Conservation (phyloP, 495 filamentous ascomycete genomes). For the Monascus purpureus region DNA sequence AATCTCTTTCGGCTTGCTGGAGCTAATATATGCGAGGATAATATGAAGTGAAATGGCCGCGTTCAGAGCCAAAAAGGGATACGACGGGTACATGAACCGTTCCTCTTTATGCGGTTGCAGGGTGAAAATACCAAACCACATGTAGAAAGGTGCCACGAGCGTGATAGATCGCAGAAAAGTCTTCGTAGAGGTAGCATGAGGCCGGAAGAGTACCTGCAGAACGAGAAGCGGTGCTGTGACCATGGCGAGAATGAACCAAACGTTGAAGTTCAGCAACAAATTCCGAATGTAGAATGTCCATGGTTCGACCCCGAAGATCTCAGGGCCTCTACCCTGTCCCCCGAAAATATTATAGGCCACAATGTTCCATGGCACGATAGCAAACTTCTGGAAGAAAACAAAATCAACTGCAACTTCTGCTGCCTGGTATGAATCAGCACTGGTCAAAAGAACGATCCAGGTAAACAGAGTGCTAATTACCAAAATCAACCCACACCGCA, state of each 20-base stretch:
- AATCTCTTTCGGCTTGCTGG: slow-evolving; percentile 46
- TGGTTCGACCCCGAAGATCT: slow-evolving; percentile 92
- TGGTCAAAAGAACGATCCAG: not conserved
- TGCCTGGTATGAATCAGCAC: slow-evolving; percentile 22
- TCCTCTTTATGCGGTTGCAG: slow-evolving; percentile 95
- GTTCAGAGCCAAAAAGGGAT: slow-evolving; percentile 85
- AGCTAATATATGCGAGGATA: slow-evolving; percentile 56
- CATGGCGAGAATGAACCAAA: slow-evolving; percentile 82
- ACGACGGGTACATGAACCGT: slow-evolving; percentile 95
- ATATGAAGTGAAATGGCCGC: slow-evolving; percentile 78
- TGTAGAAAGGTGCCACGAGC: slow-evolving; percentile 73
- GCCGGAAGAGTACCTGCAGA: slow-evolving; percentile 31
- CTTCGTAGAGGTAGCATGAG: slow-evolving; percentile 24
- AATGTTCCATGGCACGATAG: slow-evolving; percentile 79
- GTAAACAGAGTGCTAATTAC: slow-evolving; percentile 52
- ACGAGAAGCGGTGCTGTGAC: slow-evolving; percentile 48
- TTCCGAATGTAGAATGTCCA: slow-evolving; percentile 97
- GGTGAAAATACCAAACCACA: slow-evolving; percentile 89
- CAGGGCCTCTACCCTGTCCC: slow-evolving; percentile 59
- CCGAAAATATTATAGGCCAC: slow-evolving; percentile 91
- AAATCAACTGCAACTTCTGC: slow-evolving; percentile 54
- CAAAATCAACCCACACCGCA: slow-evolving; percentile 51
- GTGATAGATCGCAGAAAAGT: slow-evolving; percentile 54
- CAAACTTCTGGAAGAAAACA: slow-evolving; percentile 68
- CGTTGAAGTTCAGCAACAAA: slow-evolving; percentile 84